Base-by-base conservation (phyloP, 2,329 filamentous ascomycete species). In the Microcyclosporella mali region DNA sequence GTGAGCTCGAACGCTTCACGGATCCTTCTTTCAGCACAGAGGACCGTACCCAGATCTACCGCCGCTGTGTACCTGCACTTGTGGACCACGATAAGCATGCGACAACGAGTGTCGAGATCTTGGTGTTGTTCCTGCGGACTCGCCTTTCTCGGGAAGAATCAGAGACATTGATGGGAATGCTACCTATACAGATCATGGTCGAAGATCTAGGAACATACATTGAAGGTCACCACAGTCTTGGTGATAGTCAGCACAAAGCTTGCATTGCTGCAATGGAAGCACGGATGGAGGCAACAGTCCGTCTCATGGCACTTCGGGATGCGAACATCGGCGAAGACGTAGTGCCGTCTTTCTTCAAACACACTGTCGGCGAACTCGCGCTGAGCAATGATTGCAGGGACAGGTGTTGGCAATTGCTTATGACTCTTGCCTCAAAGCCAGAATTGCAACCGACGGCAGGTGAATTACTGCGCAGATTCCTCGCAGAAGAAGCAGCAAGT, bases 261-360 rank as follows among this genome's bases (percentile, higher is more conserved):
- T 29, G 27, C 25, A 9, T 45, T 17, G 32, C 40, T 11, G 47
- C 36, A 12, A 28, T 51, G 2, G 38, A 33, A 6, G n/a, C 34
- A 2, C 40, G 53, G 27, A 72, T 85, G 29, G 73, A 81, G 1
- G 84, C 86, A 53, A 71, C 85, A 15, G 70, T 74, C 31, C 70
- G 72, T 12, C 41, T 57, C 18, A 40, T 55, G 29, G 38, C 45
- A n/a, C 29, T 50, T 11, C 32, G 45, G 7, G 40, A 27, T 6
- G 21, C 21, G 7, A 28, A 40, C 3, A 32, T 40, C 32, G 34
- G 43, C 16, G 48, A 47, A 9, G 44, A 37, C 2, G 31, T 41
- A 7, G 34, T 40, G 32, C 21, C 45, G 29, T 19, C 43, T 8
- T 29, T 57, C 14, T 56, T 50, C 39, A 29, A 40, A 2, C 46